Base-by-base conservation (phyloP, 345 rosid species). In the Arabis hirsuta region DNA sequence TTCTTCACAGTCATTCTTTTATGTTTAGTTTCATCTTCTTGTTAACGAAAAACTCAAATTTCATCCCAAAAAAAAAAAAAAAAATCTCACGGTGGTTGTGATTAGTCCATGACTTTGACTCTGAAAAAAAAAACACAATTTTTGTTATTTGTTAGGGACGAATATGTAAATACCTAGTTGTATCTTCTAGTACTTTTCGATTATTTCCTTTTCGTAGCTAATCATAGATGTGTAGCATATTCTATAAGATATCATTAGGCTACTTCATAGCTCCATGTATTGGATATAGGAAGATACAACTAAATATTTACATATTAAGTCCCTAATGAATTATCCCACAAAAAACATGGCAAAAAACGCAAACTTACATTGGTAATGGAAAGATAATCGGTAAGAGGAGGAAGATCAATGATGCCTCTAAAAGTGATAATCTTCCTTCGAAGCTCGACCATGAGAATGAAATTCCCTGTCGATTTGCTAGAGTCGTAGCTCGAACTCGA, bases 381-480 rank as follows among this genome's bases (percentile, higher is more conserved):
- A 43, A 69, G 67, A 16, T 84, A 82, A 58, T 55, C 44, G 55
- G 73, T 81, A 31, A 78, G 76, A 69, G 84, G 82, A 44, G 91
- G 97, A 8, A 91, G 79, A 38, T 88, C 90, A 72, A 88, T 64
- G 69, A 83, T 73, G 67, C 78, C 87, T 26, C 97, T 79, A 72
- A 89, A 91, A n/a, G 52, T 47, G 58, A 73, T 65, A 13, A 89
- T 86, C 84, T 83, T 89, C 72, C 76, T 81, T 47, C 85, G 84
- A 13, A 92, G 88, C 56, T 88, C 90, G 82, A 85, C 77, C 80
- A 82, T 88, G 64, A 82, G 65, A 46, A 76, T 69, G 73, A 81
- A 76, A 52, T 83, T 78, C 1, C 80, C 67, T 0, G 82, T 5
- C 55, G 69, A 73, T 71, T 76, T 76, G 26, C 60, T 70, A 4